Base-by-base conservation (phyloP, 176 grass and related monocot species). In the Triticum monococcum region DNA sequence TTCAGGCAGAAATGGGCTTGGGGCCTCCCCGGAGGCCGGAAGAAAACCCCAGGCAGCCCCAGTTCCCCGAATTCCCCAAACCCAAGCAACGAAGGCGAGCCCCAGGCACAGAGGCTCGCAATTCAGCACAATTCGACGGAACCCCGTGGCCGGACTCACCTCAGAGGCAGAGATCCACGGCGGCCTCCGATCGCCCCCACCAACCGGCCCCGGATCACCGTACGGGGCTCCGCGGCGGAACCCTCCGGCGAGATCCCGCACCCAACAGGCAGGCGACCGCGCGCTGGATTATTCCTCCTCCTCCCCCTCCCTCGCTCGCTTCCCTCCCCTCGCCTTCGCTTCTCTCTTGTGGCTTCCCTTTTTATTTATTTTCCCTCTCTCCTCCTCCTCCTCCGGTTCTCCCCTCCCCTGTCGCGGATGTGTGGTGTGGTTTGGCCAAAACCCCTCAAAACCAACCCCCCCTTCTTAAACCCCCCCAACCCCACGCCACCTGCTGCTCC, bases 381-480 rank as follows among this genome's bases (percentile, higher is more conserved):
- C 45, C 18, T 17, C 36, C 35, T 50, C 41, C 81, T 69, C 33
- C 35, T 18, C 32, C 35, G 76, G 33, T 85, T 87, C 85, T 86
- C 88, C 54, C 75, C 71, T 86, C 61, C 25, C 31, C 12, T 26
- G 69, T 72, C n/a, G 72, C 28, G 72, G 72, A 77, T 56, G 79
- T 86, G 83, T 89, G 77, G 83, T 85, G 16, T 87, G 91, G 89
- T 83, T 92, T 92, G 75, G 86, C 90, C 90, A 96, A 98, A 98
- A 94, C 90, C 97, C 92, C 94, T 92, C 48, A 87, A 92, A 96
- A 96, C 88, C 97, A 92, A 86, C 85, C 84, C 75, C 75, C 76
- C 89, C 79, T 88, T 82, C 86, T 89, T 82, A 83, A 90, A 82
- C 84, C 91, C 86, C 89, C 75, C 85, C 82, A 79, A 82, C 85